These are phyloP conservation scores for Aspergillus mulundensis DNA, from an alignment of 495 filamentous ascomycete genomes.

Conservation along the genomic window DNA sequence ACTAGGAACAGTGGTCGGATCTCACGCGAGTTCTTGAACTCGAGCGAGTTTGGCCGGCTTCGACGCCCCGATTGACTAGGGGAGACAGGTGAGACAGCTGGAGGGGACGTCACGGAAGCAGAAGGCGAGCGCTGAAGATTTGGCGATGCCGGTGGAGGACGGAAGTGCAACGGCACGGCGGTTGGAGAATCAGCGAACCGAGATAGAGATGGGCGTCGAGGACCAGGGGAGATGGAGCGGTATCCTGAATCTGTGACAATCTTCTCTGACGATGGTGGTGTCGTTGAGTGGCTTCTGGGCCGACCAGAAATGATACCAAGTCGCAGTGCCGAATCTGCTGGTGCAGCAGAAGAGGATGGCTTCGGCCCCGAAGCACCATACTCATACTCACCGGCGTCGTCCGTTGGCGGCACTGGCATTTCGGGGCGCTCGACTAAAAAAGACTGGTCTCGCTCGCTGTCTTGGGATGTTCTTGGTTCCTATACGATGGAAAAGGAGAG, in stretches of 20 bases:
- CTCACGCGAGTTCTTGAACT: constrained; percentile 45
- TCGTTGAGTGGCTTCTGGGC: constrained; percentile 36
- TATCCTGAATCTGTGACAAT: constrained; percentile 29
- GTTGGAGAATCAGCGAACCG: constrained; percentile 42
- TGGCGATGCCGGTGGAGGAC: constrained; percentile 42
- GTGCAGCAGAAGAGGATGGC: constrained; percentile 21
- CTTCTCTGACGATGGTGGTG: constrained; percentile 30
- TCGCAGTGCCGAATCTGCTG: constrained; percentile 3
- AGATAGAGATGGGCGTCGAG: constrained; percentile 30
- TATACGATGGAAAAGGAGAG: constrained; percentile 35
- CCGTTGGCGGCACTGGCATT: constrained; percentile 41
- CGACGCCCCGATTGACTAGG: constrained; percentile 31
- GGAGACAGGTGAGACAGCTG: constrained; percentile 13
- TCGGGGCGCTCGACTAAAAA: constrained; percentile 51
- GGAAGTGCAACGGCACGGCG: constrained; percentile 48
- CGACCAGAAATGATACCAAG: constrained; percentile 24
- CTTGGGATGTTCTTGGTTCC: constrained; percentile 31
- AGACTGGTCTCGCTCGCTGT: constrained; percentile 36
- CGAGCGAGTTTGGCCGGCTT: constrained; percentile 41
- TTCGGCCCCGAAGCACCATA: constrained; percentile 42
- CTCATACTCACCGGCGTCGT: constrained; percentile 20
- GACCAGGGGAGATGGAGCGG: constrained; percentile 35
- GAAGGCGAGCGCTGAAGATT: constrained; percentile 33
- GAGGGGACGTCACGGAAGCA: constrained; percentile 27
- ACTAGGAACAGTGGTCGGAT: constrained; percentile 49